Evolutionary conservation across 768 basidiomycete genomes (phyloP).

Genomic region (Auriculariales sp.): DNA sequence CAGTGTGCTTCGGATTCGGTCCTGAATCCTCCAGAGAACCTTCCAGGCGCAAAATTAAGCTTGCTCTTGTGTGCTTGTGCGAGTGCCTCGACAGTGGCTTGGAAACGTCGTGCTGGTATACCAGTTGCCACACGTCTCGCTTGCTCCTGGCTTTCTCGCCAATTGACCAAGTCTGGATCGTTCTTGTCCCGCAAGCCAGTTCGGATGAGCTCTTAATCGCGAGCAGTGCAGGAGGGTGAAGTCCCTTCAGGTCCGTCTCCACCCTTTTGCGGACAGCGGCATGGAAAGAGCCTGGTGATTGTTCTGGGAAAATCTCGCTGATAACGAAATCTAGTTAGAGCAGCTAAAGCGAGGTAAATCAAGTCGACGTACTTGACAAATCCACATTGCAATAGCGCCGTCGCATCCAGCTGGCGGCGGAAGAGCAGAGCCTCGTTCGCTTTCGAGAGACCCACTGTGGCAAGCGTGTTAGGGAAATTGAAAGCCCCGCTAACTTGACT

Average conservation of each 20-base stretch:
- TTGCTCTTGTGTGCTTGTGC: no score
- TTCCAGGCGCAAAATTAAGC: no score
- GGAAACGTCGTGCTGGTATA: no score
- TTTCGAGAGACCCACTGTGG: conserved; percentile 51
- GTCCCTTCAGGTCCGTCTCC: conserved; percentile 39
- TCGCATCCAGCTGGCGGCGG: conserved; percentile 48
- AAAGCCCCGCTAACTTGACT: no score
- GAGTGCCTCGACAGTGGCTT: no score
- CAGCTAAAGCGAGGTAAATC: not conserved
- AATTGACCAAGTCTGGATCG: conserved; percentile 45
- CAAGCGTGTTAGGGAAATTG: no score
- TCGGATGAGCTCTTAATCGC: conserved; percentile 38
- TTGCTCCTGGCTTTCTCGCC: conserved; percentile 58
- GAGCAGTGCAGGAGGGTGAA: conserved; percentile 41
- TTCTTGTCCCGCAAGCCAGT: conserved; percentile 47
- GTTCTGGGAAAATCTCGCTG: conserved; percentile 46
- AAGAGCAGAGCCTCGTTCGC: conserved; percentile 61
- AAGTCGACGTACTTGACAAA: conserved; percentile 41
- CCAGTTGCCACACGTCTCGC: conserved; percentile 51
- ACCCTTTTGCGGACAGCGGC: conserved; percentile 31
- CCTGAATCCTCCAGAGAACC: no score
- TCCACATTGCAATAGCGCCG: conserved; percentile 42
- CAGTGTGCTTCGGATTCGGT: no score
- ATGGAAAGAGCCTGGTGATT: conserved; percentile 39
- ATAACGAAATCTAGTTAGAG: conserved; percentile 3